phyloP scores from a whole-genome alignment of 768 basidiomycete species.

The Wakefieldia striispora region DNA sequence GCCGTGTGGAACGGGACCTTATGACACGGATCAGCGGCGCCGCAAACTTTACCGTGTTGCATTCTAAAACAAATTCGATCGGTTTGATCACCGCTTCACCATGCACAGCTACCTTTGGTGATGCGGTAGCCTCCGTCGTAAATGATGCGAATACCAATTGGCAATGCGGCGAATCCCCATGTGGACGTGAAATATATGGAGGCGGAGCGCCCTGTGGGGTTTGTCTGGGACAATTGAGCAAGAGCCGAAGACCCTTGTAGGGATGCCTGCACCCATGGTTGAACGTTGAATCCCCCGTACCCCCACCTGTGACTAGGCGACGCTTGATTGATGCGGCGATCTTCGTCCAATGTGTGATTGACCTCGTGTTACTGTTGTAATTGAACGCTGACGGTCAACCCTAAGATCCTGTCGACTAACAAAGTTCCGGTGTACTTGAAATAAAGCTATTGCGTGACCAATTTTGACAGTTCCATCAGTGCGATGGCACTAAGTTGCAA shows the following conservation, averaged over 20 bases:
- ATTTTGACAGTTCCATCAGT: slow-evolving; percentile 5
- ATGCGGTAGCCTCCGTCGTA: slow-evolving; percentile 1
- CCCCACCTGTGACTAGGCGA: slow-evolving; percentile 15
- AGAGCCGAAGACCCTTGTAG: slow-evolving; percentile 18
- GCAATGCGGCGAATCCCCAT: slow-evolving; percentile 2
- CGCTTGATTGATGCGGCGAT: slow-evolving; percentile 18
- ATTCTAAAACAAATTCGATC: slow-evolving; percentile 8
- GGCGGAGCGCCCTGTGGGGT: slow-evolving; percentile 10
- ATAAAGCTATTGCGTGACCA: neutral
- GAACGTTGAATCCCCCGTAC: slow-evolving; percentile 6
- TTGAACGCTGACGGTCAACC: slow-evolving; percentile 12
- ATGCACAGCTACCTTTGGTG: slow-evolving; percentile 15
- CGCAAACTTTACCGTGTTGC: slow-evolving; percentile 7
- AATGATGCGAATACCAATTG: neutral
- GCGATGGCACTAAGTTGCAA: slow-evolving; percentile 10
- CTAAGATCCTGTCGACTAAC: slow-evolving; percentile 14
- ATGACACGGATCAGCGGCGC: slow-evolving; percentile 11
- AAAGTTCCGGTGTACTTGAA: slow-evolving; percentile 1
- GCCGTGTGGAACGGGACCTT: slow-evolving; percentile 3
- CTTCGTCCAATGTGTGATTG: slow-evolving; percentile 9
- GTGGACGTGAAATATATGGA: slow-evolving; percentile 10
- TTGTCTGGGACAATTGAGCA: neutral
- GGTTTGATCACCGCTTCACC: slow-evolving; percentile 3
- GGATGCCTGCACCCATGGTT: neutral
- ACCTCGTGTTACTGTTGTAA: slow-evolving; percentile 22